These are phyloP conservation scores for Prunus mira DNA, from an alignment of 306 rosid species.

Conservation along the genomic window DNA sequence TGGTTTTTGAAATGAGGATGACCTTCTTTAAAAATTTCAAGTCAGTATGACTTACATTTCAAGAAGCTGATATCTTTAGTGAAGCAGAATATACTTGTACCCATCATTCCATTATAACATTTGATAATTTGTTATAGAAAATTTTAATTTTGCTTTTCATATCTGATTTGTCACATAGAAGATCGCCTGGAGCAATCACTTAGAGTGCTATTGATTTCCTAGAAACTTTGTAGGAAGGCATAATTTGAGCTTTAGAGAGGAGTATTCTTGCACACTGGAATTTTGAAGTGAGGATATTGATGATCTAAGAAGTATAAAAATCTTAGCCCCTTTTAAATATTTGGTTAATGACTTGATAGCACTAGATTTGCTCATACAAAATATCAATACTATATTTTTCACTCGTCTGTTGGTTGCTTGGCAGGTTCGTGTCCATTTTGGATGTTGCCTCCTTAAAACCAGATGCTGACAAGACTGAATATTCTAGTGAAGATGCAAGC, in stretches of 20 bases:
- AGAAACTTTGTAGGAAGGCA: background rate
- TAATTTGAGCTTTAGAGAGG: background rate
- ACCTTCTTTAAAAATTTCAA: background rate
- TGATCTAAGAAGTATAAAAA: background rate
- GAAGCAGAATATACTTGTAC: background rate
- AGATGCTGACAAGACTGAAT: constrained; percentile 38
- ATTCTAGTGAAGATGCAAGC: constrained; percentile 43
- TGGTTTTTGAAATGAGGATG: background rate
- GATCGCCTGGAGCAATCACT: background rate
- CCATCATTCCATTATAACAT: background rate
- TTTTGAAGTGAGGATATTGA: background rate
- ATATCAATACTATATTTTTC: background rate
- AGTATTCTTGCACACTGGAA: background rate
- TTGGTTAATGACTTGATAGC: background rate
- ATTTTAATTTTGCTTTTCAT: too few species aligned
- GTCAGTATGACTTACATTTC: background rate
- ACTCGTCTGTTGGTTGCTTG: background rate
- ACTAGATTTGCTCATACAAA: background rate
- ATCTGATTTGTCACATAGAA: background rate
- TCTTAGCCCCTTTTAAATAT: background rate
- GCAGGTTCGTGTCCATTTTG: constrained; percentile 83
- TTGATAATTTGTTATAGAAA: background rate
- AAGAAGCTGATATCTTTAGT: background rate
- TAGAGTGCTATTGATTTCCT: background rate
- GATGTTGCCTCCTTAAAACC: constrained; percentile 91